Conservation (phyloP, 2,329 filamentous ascomycete species). For the Aquanectria penicillioides region DNA sequence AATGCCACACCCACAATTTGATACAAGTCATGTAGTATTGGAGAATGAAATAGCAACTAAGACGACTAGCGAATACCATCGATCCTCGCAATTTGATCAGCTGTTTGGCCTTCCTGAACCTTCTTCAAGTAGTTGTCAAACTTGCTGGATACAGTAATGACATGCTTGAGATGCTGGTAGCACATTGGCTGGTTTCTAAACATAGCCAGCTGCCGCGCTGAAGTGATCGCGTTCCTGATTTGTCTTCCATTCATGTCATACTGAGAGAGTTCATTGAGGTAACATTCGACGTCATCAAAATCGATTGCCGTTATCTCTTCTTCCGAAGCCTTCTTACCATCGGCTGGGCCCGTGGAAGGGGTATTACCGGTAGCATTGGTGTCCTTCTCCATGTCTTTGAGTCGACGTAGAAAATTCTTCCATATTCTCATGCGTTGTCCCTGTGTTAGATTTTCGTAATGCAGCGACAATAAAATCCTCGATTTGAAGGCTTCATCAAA, state of each 20-base stretch:
- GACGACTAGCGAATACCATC: neutral
- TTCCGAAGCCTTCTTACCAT: neutral
- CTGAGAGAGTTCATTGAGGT: constrained; percentile 42
- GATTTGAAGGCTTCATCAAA: constrained; percentile 51
- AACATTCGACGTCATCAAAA: neutral
- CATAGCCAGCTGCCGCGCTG: constrained; percentile 39
- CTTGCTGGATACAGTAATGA: constrained; percentile 7
- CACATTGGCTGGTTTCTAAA: constrained; percentile 9
- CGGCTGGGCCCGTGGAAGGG: neutral
- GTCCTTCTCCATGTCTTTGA: constrained; percentile 22
- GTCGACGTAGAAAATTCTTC: constrained; percentile 39
- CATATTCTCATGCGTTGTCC: constrained; percentile 41
- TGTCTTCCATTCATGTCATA: constrained; percentile 53
- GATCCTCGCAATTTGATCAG: constrained; percentile 3
- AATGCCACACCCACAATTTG: too few species aligned
- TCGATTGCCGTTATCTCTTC: neutral
- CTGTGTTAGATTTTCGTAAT: constrained; percentile 42
- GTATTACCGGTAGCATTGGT: neutral
- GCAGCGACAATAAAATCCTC: constrained; percentile 46
- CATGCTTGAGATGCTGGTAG: neutral
- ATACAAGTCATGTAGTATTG: too few species aligned
- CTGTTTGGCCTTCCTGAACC: neutral
- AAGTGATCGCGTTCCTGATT: constrained; percentile 51
- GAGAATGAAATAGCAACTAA: too few species aligned
- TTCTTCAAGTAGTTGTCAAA: constrained; percentile 21